Conservation (phyloP, 768 basidiomycete species). For the Naganishia randhawae region DNA sequence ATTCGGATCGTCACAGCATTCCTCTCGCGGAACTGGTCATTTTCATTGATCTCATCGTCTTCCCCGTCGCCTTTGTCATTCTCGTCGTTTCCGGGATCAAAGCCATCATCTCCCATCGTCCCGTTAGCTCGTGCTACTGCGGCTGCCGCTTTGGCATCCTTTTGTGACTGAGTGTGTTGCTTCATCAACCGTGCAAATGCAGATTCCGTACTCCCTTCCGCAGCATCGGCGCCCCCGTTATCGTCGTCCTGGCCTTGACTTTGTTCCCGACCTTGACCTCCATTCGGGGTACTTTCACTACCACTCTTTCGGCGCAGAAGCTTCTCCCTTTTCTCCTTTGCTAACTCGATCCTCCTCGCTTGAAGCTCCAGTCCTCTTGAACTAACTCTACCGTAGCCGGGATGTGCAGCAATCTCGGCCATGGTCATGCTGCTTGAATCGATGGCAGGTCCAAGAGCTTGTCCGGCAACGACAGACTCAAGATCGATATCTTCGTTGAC, state of each 20-base stretch:
- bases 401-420: conserved; percentile 26
- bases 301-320: conserved; percentile 16
- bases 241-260: conserved; percentile 4
- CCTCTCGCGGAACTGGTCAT: neutral
- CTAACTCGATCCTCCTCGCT: conserved; percentile 9
- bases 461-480: conserved; percentile 13
- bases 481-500: conserved; percentile 22
- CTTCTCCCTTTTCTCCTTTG: conserved; percentile 19
- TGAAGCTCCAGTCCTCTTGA: conserved; percentile 22
- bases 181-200: neutral
- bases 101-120: neutral
- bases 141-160: neutral
- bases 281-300: neutral
- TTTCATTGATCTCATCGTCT: conserved; percentile 11
- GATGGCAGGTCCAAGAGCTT: conserved; percentile 26
- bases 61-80: neutral
- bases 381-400: conserved; percentile 25
- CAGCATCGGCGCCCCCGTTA: neutral
- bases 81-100: neutral
- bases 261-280: neutral
- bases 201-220: neutral
- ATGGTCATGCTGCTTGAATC: conserved; percentile 24
- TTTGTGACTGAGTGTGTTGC: neutral
- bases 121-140: neutral
- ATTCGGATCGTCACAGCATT: neutral